A percentile compares a stretch with the other conserved stretches of the same genome.
Conservation (phyloP, 805 yeast species). For the Candida boidinii region DNA sequence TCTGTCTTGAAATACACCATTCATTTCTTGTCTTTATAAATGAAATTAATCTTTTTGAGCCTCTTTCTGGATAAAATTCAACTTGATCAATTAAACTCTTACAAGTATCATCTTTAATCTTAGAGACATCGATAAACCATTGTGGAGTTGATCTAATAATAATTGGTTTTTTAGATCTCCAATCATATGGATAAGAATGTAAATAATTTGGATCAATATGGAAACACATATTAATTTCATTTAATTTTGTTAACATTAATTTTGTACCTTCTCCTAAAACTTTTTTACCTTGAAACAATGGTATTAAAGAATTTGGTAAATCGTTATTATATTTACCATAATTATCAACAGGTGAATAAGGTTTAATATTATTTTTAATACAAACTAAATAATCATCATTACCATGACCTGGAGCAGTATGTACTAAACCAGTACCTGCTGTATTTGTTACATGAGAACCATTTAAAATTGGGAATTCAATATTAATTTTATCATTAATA, state of each 20-base stretch:
- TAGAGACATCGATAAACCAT: slow-evolving; percentile 86
- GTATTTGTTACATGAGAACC: slow-evolving; percentile 75
- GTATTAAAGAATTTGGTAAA: slow-evolving; percentile 32
- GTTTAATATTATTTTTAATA: slow-evolving; percentile 40
- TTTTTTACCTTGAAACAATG: slow-evolving; percentile 40
- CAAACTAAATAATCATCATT: slow-evolving; percentile 83
- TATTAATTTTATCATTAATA: slow-evolving; percentile 14
- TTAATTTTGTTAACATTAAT: slow-evolving; percentile 34
- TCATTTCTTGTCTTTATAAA: slow-evolving; percentile 76
- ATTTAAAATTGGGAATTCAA: slow-evolving; percentile 51
- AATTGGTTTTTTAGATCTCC: slow-evolving; percentile 96
- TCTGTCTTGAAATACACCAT: slow-evolving; percentile 97
- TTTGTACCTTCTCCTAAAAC: slow-evolving; percentile 57
- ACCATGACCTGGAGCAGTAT: slow-evolving; percentile 98
- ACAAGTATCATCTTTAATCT: slow-evolving; percentile 56
- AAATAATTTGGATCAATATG: slow-evolving; percentile 39
- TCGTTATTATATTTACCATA: slow-evolving; percentile 57
- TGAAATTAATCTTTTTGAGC: slow-evolving; percentile 59
- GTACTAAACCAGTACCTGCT: slow-evolving; percentile 94
- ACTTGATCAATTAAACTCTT: slow-evolving; percentile 49
- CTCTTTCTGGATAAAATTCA: slow-evolving; percentile 64
- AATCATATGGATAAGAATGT: slow-evolving; percentile 94
- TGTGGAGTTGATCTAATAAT: slow-evolving; percentile 93
- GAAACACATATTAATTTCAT: slow-evolving; percentile 35
- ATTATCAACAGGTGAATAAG: slow-evolving; percentile 74